Evolutionary conservation across 805 yeast species (phyloP), one percentile per base, ranked within the genome.

Genomic region (Candida alai): DNA sequence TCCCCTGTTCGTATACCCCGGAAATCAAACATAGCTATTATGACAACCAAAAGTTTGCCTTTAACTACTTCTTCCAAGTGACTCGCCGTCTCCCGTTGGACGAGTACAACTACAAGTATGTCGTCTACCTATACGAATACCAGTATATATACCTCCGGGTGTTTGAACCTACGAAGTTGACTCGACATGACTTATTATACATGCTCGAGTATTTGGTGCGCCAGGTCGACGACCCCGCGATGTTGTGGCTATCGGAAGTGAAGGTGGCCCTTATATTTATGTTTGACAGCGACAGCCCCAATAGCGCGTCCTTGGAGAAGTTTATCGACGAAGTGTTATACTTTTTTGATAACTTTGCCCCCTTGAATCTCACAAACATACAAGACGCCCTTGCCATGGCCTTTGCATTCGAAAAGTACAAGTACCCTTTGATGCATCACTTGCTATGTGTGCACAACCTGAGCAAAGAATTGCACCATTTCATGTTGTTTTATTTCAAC

Each of bases 311-410:
- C 16, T 17, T 24, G 13, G 24, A 29, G 16, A 6, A 6, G 15
- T 29, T 29, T 13, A 20, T 29, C 15, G 6, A 19, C 6, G 32
- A 29, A 8, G 18, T 29, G 13, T 4, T 29, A 13, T 29, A 15
- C 16, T 29, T 29, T 20, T 14, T 29, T 12, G 15, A 20, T 12
- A n/a, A 11, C 10, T 19, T 5, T 14, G 8, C 23, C 8, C 10
- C 9, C 11, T 9, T 19, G 10, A 28, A 22, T 9, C 4, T 12
- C n/a, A n/a, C 8, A 13, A 28, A 8, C 6, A 11, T 29, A 8
- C 24, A 29, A 20, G 9, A n/a, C 6, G 14, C 32, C 7, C 22
- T 29, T 6, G 24, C 32, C 11, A 29, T 29, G 32, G 24, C 19
- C 6, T 19, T 13, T 19, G 24, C 32, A 12, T 29, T 19, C 15